Evolutionary conservation across 805 yeast genomes (phyloP), one percentile per base, ranked within the genome.

Genomic region (Zygotorulaspora chibaensis): DNA sequence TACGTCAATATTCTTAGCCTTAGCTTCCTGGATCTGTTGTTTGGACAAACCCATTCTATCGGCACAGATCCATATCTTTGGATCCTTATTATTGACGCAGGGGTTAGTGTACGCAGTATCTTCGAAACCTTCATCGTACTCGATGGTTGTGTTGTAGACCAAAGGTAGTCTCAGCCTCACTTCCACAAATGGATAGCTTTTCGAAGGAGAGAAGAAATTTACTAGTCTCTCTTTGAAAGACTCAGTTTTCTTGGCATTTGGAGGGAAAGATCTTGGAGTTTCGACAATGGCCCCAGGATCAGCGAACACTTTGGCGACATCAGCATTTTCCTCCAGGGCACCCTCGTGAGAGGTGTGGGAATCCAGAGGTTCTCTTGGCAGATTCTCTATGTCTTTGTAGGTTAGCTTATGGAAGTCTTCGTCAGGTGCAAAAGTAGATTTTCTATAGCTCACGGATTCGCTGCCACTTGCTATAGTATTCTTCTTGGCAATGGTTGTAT

Each of bases 41-140:
- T 75, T 74, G 13, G 86, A 75, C 43, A 86, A 71, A 4, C 93
- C 91, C 70, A 80, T 66, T 5, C 75, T 69, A 63, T 86, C 95
- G 53, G 70, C 75, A 35, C 84, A 80, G 50, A 84, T 69, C 95
- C 95, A 86, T 40, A 84, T 69, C 46, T 75, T 75, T 26, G 88
- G 87, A 31, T 54, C 62, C 25, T 52, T 51, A 36, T 58, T 63
- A 13, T 49, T 48, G 10, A 62, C 64, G 35, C 53, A 49, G 15
- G 67, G 64, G 26, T 61, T 62, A 12, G 58, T 55, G 48, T 59
- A 62, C 1, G 72, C 68, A 7, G 57, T 44, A 5, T 62, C 60
- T 34, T 62, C 41, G 38, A 61, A 69, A 15, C 57, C 65, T 8
- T 58, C 47, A 33, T 59, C 54, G 46, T 70, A 70, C 15, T 52